Base-by-base conservation (phyloP, 345 rosid genomes). In the Eucalyptus melliodora region DNA sequence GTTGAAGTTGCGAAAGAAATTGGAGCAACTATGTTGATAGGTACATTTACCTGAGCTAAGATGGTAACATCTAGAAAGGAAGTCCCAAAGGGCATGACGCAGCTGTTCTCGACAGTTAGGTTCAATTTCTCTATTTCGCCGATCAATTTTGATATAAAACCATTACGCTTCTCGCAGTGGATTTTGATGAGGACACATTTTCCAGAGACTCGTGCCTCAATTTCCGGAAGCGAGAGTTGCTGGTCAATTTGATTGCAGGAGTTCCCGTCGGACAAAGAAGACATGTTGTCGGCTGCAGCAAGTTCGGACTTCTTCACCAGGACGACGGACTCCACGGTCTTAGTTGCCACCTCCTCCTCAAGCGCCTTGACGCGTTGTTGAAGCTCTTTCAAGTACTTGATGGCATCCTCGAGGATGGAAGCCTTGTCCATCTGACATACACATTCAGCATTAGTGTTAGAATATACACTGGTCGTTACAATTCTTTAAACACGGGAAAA, bases 401-500 rank as follows among this genome's bases (percentile, higher is more conserved):
- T 93, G 10, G 98, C 94, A 5, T 95, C 96, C 87, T 92, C 97
- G 60, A 97, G 96, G 77, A 97, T 91, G 10, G 99, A 93, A 31
- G 96, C 91, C 91, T 95, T 97, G 90, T 96, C 99, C 87, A 92
- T 92, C 98, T 97, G 91, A 10, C 51, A 81, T 44, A 15, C 9
- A 37, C n/a, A 31, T 24, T 50, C 7, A 37, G 2, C 15, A 69
- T 47, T 34, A 7, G 23, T 6, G 23, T 31, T 19, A 6, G n/a
- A 3, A 44, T 23, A 80, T 3, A 42, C 6, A 23, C 1, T 0
- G 45, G 11, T 21, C 7, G 3, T 53, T 1, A 24, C 26, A 21
- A 51, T 15, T 27, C 27, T 17, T n/a, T 77, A 77, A 77, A 2
- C 5, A 11, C 5, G 45, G 2, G 83, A 77, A 72, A 21, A 77